phyloP scores from a whole-genome alignment of 176 grass and related monocot genomes.

The Bromus sterilis region DNA sequence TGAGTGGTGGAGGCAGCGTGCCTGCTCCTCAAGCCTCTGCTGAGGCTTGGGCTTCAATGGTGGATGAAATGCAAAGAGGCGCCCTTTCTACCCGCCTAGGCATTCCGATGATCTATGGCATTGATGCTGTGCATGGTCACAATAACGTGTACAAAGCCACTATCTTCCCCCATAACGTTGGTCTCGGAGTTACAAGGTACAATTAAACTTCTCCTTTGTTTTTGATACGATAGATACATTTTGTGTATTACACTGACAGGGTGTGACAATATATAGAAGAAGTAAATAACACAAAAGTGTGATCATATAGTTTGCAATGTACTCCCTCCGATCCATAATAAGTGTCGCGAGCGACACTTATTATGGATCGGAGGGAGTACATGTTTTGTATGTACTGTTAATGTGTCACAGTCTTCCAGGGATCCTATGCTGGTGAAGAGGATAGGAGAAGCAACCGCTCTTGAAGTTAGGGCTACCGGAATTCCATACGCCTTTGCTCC shows the following conservation, averaged over 20 bases:
- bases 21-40: slow-evolving; percentile 55
- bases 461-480: slow-evolving; percentile 69
- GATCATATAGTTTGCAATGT: neutral
- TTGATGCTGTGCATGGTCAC: slow-evolving; percentile 72
- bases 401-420: slow-evolving; percentile 5
- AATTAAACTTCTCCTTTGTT: neutral
- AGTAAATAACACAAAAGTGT: neutral
- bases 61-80: slow-evolving; percentile 45
- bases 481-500: slow-evolving; percentile 69
- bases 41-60: slow-evolving; percentile 42
- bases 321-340: too few relatives aligned
- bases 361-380: too few relatives aligned
- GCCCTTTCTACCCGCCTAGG: slow-evolving; percentile 66
- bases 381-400: neutral
- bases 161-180: slow-evolving; percentile 68
- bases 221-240: neutral
- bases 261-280: too few relatives aligned
- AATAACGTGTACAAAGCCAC: slow-evolving; percentile 61
- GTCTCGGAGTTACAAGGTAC: slow-evolving; percentile 74
- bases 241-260: too few relatives aligned
- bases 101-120: slow-evolving; percentile 66
- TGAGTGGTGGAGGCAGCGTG: slow-evolving; percentile 65
- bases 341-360: too few relatives aligned
- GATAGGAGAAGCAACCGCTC: slow-evolving; percentile 67
- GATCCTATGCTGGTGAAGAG: slow-evolving; percentile 50